A percentile compares a stretch with the other conserved stretches of the same genome.
Conservation (phyloP, 345 rosid genomes). For the Lepidium sativum region DNA sequence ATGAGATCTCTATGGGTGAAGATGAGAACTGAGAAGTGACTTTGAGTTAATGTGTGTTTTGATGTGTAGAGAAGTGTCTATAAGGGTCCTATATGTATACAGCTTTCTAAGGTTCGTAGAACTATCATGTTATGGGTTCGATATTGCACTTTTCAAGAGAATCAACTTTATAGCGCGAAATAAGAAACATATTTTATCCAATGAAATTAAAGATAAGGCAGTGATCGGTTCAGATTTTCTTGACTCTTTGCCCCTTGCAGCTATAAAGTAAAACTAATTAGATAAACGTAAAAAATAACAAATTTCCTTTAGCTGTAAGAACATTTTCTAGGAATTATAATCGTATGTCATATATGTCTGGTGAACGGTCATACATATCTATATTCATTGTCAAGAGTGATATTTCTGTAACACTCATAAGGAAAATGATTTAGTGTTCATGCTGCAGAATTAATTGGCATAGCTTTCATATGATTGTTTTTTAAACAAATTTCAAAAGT, state of each 20-base stretch:
- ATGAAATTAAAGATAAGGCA: neutral
- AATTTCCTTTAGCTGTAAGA: slow-evolving; percentile 9
- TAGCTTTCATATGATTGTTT: neutral
- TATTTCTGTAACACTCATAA: neutral
- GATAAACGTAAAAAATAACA: neutral
- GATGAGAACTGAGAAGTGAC: slow-evolving; percentile 1
- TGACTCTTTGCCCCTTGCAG: slow-evolving; percentile 10
- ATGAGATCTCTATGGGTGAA: neutral
- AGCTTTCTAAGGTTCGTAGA: neutral
- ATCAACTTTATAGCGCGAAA: neutral
- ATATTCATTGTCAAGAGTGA: neutral
- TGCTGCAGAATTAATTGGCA: neutral
- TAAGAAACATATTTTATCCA: neutral
- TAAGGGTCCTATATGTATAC: slow-evolving; percentile 9
- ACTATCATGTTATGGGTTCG: neutral
- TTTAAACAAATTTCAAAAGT: neutral
- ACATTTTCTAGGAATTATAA: slow-evolving; percentile 11
- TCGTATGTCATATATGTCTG: neutral
- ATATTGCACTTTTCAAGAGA: neutral
- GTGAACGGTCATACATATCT: neutral
- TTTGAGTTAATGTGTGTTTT: neutral
- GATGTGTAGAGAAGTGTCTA: neutral
- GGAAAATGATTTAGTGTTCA: neutral
- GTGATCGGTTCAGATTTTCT: neutral
- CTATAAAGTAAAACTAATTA: slow-evolving; percentile 4